A percentile compares a stretch with the other conserved stretches of the same genome.
Evolutionary conservation across 805 yeast species (phyloP).

Genomic region (Ogataea pini): DNA sequence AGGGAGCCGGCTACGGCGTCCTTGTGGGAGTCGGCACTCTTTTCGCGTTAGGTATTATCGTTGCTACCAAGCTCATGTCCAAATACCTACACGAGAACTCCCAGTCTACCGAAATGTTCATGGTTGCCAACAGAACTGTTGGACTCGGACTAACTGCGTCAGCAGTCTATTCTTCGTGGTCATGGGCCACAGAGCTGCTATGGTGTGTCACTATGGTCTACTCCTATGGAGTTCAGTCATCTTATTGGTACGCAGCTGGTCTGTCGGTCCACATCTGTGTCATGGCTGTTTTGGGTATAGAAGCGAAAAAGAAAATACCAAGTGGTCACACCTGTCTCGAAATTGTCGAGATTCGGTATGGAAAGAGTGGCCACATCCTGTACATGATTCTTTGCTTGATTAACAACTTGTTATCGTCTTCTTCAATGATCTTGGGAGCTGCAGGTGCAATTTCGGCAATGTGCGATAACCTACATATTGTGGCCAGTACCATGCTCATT

Average conservation of each 20-base stretch:
- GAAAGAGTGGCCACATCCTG: constrained; percentile 23
- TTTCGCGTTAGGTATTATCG: constrained; percentile 35
- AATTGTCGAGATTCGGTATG: constrained; percentile 30
- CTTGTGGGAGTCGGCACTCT: constrained; percentile 36
- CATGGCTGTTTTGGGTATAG: constrained; percentile 22
- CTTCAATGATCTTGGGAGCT: constrained; percentile 33
- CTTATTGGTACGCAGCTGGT: constrained; percentile 29
- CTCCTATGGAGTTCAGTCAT: constrained; percentile 29
- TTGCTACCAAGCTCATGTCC: constrained; percentile 31
- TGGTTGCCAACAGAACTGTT: constrained; percentile 63
- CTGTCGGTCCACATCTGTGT: constrained; percentile 26
- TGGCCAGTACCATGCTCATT: constrained; percentile 31
- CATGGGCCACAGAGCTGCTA: constrained; percentile 28
- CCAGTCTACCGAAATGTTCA: constrained; percentile 56
- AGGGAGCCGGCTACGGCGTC: constrained; percentile 37
- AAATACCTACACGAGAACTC: constrained; percentile 27
- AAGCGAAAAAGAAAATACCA: constrained; percentile 27
- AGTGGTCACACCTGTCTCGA: constrained; percentile 31
- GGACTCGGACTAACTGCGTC: constrained; percentile 44
- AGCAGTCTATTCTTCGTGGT: constrained; percentile 34
- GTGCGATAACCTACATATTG: constrained; percentile 24
- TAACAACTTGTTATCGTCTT: constrained; percentile 31
- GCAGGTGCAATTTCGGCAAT: constrained; percentile 34
- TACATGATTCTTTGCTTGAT: constrained; percentile 24
- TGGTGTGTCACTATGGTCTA: constrained; percentile 29